phyloP scores from a whole-genome alignment of 169 alveolate genomes.

The Eimeria maxima region DNA sequence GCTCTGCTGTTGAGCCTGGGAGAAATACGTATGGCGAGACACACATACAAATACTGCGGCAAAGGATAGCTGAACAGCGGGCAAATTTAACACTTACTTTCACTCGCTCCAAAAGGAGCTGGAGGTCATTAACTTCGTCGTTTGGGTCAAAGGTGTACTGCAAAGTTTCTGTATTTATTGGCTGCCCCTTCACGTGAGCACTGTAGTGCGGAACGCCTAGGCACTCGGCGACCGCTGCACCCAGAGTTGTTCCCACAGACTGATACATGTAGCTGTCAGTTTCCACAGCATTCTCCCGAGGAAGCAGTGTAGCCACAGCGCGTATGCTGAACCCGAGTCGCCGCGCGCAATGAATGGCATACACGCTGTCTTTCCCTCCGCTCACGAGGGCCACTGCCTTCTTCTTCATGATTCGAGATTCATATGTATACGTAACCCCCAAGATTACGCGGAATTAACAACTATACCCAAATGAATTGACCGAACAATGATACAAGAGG shows the following conservation, averaged over 20 bases:
- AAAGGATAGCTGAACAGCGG: not conserved
- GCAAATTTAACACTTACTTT: slow-evolving; percentile 77
- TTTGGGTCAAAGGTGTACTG: slow-evolving; percentile 85
- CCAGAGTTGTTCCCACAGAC: slow-evolving; percentile 96
- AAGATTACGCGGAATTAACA: not conserved
- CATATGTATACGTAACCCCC: not conserved
- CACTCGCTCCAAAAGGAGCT: slow-evolving; percentile 88
- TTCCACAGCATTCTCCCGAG: slow-evolving; percentile 70
- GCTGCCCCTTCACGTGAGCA: slow-evolving; percentile 87
- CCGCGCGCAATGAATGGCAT: slow-evolving; percentile 86
- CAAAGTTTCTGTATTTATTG: slow-evolving; percentile 89
- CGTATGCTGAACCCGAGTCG: slow-evolving; percentile 84
- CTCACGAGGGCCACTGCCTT: slow-evolving; percentile 92
- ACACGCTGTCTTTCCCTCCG: slow-evolving; percentile 94
- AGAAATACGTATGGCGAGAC: too few species aligned
- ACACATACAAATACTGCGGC: too few species aligned
- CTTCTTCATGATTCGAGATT: slow-evolving; percentile 28
- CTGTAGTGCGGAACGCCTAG: slow-evolving; percentile 77
- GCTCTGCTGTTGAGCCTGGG: too few species aligned
- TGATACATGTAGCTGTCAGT: slow-evolving; percentile 90
- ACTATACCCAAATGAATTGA: not conserved
- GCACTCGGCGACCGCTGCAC: slow-evolving; percentile 95
- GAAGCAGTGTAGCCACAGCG: slow-evolving; percentile 85
- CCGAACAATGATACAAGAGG: not conserved
- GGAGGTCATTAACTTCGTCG: slow-evolving; percentile 97